Evolutionary conservation across 495 filamentous ascomycete species (phyloP).

Genomic region (Neurospora cerealis): DNA sequence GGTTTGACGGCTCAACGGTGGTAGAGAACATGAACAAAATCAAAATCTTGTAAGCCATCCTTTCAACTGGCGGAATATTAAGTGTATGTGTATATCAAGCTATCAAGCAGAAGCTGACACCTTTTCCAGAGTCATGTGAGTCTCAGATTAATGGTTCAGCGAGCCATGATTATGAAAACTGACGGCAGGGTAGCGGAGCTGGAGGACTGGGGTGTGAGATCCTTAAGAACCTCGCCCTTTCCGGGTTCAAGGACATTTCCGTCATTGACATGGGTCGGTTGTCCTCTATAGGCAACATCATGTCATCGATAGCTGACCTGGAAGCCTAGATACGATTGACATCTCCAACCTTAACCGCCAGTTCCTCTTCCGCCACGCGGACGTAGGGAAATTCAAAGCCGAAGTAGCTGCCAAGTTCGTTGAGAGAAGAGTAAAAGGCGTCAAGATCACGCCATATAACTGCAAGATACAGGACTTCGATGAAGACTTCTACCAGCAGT

Average conservation of each 20-base stretch:
- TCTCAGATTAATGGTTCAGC: not conserved
- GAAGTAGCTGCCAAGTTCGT: slow-evolving; percentile 89
- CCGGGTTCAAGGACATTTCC: slow-evolving; percentile 93
- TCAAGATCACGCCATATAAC: slow-evolving; percentile 86
- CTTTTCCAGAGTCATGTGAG: slow-evolving; percentile 16
- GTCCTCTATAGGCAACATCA: not conserved
- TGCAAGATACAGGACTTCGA: slow-evolving; percentile 96
- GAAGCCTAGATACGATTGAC: slow-evolving; percentile 69
- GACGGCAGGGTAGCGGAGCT: slow-evolving; percentile 49
- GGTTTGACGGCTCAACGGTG: slow-evolving; percentile 53
- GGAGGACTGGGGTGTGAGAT: slow-evolving; percentile 96
- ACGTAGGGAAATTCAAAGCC: slow-evolving; percentile 92
- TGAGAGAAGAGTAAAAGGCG: slow-evolving; percentile 74
- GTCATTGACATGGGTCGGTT: slow-evolving; percentile 80
- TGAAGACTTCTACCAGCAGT: slow-evolving; percentile 96
- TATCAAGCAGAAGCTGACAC: not conserved
- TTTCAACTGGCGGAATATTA: not conserved
- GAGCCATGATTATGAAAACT: slow-evolving; percentile 25
- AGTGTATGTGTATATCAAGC: not conserved
- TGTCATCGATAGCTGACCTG: not conserved
- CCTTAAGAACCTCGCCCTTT: slow-evolving; percentile 89
- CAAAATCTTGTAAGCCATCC: slow-evolving; percentile 19
- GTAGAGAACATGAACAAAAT: slow-evolving; percentile 44
- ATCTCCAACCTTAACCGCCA: slow-evolving; percentile 97
- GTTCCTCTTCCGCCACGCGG: slow-evolving; percentile 86